Percentiles rank a stretch among this genome's conserved stretches.
These are phyloP conservation scores for Annona squamosa DNA, from an alignment of 164 flowering plant genomes.

Conservation along the genomic window DNA sequence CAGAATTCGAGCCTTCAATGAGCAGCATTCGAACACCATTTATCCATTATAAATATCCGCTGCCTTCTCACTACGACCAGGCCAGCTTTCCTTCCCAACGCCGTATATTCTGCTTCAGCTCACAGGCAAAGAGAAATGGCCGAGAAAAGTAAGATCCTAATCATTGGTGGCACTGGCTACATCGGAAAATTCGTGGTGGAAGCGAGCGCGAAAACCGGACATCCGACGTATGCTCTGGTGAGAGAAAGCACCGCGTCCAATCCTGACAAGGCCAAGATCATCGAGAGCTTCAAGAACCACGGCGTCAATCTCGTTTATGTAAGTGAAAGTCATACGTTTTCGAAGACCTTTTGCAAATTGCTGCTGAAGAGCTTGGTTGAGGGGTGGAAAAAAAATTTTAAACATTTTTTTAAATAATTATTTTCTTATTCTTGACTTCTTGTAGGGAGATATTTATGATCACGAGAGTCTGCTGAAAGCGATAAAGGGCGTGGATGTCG, in stretches of 20 bases:
- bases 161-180: constrained; percentile 65
- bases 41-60: too few species aligned
- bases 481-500: constrained; percentile 61
- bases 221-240: constrained; percentile 45
- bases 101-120: too few species aligned
- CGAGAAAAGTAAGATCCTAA: constrained; percentile 46
- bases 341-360: too few species aligned
- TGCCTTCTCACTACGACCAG: too few species aligned
- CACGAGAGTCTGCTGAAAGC: constrained; percentile 62
- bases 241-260: constrained; percentile 39
- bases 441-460: constrained; percentile 57
- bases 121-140: constrained; percentile 12
- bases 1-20: too few species aligned
- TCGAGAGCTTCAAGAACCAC: constrained; percentile 5
- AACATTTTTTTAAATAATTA: neutral
- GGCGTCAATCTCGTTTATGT: constrained; percentile 7
- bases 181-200: constrained; percentile 54
- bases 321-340: neutral
- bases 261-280: constrained; percentile 32
- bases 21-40: too few species aligned
- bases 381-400: too few species aligned
- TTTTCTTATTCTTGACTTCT: neutral
- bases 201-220: constrained; percentile 47
- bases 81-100: too few species aligned
- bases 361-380: too few species aligned